Base-by-base conservation (phyloP, 192 early-diverging fungal species). In the Ambispora gerdemannii region DNA sequence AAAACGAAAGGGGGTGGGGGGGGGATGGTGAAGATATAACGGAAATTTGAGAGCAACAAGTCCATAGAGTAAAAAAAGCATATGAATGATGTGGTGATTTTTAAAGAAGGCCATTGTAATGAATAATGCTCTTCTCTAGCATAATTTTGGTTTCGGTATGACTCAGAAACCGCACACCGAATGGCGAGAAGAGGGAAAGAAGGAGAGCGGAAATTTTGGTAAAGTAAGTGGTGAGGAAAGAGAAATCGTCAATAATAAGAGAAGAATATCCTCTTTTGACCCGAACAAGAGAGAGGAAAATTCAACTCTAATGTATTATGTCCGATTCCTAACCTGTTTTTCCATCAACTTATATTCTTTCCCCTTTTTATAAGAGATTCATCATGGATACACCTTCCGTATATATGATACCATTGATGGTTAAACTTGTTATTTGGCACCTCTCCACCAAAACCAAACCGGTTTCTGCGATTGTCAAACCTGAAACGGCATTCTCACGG, bases 141-240 rank as follows among this genome's bases (percentile, higher is more conserved):
- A 30, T 58, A 58, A 30, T 3, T n/a, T n/a, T 58, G 55, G 0
- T 58, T 58, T 58, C 55, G 55, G 19, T 58, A 58, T 58, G 55
- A 58, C 55, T 58, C 55, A 58, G 55, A 58, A 58, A 58, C 55
- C 55, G 55, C 55, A 58, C 55, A 58, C 55, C 24, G 38, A 43
- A n/a, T 15, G 38, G 38, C 7, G 38, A 6, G 38, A 43, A n/a
- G n/a, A n/a, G n/a, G n/a, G n/a, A n/a, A n/a, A n/a, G n/a, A n/a
- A n/a, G n/a, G 15, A 43, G 38, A 43, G 7, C 7, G 15, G 38
- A 43, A 10, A 10, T 43, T 15, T 10, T 43, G 38, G 38, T 43
- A 43, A 43, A 43, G 15, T 10, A 43, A 15, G 6, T 43, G 15
- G 15, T 43, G 38, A 43, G 38, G 38, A 43, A 15, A 10, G 38